These are phyloP conservation scores for Royoungia palumana DNA, from an alignment of 768 basidiomycete species.

Conservation along the genomic window DNA sequence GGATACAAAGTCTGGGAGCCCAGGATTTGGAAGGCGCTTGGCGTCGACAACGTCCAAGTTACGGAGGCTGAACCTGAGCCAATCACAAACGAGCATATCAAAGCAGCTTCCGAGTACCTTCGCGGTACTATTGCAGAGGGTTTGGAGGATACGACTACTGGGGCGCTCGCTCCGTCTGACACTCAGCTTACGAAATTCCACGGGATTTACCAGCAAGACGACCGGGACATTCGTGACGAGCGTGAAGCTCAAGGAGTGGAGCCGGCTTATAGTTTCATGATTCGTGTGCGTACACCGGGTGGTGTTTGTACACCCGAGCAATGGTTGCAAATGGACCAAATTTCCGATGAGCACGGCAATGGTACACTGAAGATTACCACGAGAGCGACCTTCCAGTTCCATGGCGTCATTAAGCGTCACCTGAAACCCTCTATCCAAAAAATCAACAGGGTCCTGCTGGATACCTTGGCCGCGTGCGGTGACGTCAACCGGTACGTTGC, in stretches of 20 bases:
- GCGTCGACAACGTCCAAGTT: conserved; percentile 86
- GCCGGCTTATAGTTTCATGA: conserved; percentile 98
- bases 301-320: conserved; percentile 91
- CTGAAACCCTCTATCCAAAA: conserved; percentile 95
- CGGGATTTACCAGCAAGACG: conserved; percentile 95
- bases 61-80: conserved; percentile 92
- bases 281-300: conserved; percentile 92
- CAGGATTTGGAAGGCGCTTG: conserved; percentile 87
- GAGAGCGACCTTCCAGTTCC: conserved; percentile 98
- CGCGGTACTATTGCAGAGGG: conserved; percentile 96
- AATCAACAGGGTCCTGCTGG: conserved; percentile 86
- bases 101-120: conserved; percentile 89
- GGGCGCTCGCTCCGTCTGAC: conserved; percentile 87
- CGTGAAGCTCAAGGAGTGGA: conserved; percentile 89
- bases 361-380: conserved; percentile 98
- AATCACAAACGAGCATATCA: conserved; percentile 99
- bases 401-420: conserved; percentile 96
- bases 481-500: conserved; percentile 83
- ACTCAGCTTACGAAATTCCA: conserved; percentile 98
- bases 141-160: conserved; percentile 78
- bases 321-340: conserved; percentile 95
- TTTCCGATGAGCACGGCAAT: conserved; percentile 92
- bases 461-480: conserved; percentile 97
- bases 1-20: conserved; percentile 98
- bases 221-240: conserved; percentile 97